Evolutionary conservation across 2,329 filamentous ascomycete genomes (phyloP).

Genomic region (Aspergillus felis): DNA sequence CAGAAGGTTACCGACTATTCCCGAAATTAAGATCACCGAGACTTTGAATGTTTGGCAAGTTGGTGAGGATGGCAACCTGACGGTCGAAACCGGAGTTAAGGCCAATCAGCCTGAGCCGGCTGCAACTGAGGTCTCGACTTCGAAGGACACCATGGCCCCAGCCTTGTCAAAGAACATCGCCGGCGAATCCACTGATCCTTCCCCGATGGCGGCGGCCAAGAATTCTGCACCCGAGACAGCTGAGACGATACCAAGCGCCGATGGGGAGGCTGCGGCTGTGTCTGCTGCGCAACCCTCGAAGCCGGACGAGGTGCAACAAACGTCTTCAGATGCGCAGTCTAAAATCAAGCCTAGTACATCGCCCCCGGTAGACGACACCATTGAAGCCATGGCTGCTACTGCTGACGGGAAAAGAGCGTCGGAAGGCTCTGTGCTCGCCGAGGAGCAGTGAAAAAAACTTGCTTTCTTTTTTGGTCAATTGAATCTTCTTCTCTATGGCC

Average conservation of each 20-base stretch:
- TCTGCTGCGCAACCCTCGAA: neutral
- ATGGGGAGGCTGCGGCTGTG: neutral
- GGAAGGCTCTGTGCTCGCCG: slow-evolving; percentile 11
- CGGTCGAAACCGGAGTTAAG: slow-evolving; percentile 22
- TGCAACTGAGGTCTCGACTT: slow-evolving; percentile 10
- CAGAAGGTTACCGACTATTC: slow-evolving; percentile 28
- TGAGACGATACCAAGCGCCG: slow-evolving; percentile 3
- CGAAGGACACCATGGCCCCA: slow-evolving; percentile 23
- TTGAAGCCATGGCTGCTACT: slow-evolving; percentile 21
- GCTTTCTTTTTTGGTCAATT: neutral
- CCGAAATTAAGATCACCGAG: slow-evolving; percentile 37
- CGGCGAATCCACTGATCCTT: slow-evolving; percentile 33
- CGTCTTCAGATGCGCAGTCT: neutral
- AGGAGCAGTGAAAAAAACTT: neutral
- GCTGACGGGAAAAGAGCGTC: slow-evolving; percentile 25
- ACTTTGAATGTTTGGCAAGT: slow-evolving; percentile 42
- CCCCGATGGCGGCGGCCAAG: slow-evolving; percentile 2
- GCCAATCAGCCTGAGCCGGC: slow-evolving; percentile 10
- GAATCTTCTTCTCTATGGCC: neutral
- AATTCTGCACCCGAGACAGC: neutral
- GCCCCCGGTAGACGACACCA: slow-evolving; percentile 15
- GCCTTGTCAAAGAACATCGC: slow-evolving; percentile 31
- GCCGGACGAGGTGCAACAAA: neutral
- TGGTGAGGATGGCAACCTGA: slow-evolving; percentile 29
- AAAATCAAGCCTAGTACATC: neutral